Base-by-base conservation (phyloP, 768 basidiomycete species). In the Mycena venus region DNA sequence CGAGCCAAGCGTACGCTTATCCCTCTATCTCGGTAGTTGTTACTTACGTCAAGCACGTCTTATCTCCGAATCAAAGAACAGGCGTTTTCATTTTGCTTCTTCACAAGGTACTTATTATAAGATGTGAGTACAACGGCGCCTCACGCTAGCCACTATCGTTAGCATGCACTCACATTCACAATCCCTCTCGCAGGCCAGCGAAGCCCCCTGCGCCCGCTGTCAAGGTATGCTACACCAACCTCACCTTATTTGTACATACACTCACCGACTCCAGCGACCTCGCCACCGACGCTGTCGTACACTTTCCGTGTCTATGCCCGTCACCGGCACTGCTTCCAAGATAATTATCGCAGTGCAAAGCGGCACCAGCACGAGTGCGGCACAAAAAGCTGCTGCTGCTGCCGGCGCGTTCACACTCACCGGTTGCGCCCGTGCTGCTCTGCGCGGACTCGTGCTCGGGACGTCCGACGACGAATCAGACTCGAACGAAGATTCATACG, bases 381-480 rank as follows among this genome's bases (percentile, higher is more conserved):
- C 23, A 42, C 63, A 38, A n/a, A n/a, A n/a, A 4, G 49, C 25
- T n/a, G 44, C 38, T 15, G 74, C 55, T 29, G 69, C 49, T 29
- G 62, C 70, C 27, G 73, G 73, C 38, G 68, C 75, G 32, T 76
- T 76, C 68, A 76, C 75, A 6, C 72, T 76, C 19, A 76, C 75
- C 4, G 64, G 75, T 23, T 76, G 63, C 40, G 75, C 75, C 40
- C 75, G 72, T 34, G 64, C 67, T 17, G 62, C 75, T 23, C 53
- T 76, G 27, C 58, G 44, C 8, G 67, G 61, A 12, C 32, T 67
- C 14, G 53, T 32, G 10, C 27, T 23, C 15, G 47, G 47, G 29
- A 36, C 44, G 36, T 51, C 49, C 51, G 47, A 32, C 29, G 68
- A 67, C 62, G 72, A 53, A 4, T 29, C 66, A 17, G 72, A 67